Evolutionary conservation across 108 stramenopile species (phyloP).

Genomic region (Nannochloropsis salina): DNA sequence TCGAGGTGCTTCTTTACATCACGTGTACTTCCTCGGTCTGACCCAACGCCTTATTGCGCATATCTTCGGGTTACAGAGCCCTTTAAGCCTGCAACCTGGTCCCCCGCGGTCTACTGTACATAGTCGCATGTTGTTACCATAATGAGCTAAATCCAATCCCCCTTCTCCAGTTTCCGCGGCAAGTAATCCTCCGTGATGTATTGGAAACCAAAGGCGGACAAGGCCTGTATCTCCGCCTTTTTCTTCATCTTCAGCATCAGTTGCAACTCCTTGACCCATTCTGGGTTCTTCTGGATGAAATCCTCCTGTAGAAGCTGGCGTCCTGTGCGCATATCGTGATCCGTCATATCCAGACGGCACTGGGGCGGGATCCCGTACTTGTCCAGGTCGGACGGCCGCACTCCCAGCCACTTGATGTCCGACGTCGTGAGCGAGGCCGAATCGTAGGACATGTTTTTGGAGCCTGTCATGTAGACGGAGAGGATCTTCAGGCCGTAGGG

Average conservation of each 20-base stretch:
- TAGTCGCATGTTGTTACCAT: no score
- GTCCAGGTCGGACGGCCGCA: slow-evolving; percentile 86
- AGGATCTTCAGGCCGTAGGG: slow-evolving; percentile 96
- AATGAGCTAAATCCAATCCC: slow-evolving; percentile 76
- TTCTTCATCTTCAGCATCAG: slow-evolving; percentile 90
- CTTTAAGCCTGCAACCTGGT: no score
- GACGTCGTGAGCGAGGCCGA: slow-evolving; percentile 87
- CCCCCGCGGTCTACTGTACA: no score
- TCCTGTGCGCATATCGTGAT: slow-evolving; percentile 90
- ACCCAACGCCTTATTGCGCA: no score
- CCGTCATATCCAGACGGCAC: slow-evolving; percentile 92
- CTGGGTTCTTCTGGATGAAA: slow-evolving; percentile 86
- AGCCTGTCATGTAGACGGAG: slow-evolving; percentile 58
- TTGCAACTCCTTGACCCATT: slow-evolving; percentile 89
- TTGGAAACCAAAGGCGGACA: slow-evolving; percentile 91
- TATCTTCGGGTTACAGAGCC: no score
- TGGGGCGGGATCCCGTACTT: slow-evolving; percentile 74
- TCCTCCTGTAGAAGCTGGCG: slow-evolving; percentile 87
- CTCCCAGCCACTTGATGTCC: slow-evolving; percentile 91
- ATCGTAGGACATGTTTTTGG: slow-evolving; percentile 93
- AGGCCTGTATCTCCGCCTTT: slow-evolving; percentile 95
- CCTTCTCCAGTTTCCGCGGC: slow-evolving; percentile 80
- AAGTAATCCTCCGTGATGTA: slow-evolving; percentile 90
- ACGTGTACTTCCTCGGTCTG: no score
- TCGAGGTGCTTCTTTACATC: no score